Evolutionary conservation across 2,329 filamentous ascomycete species (phyloP).

Genomic region (Dendryphion nanum): DNA sequence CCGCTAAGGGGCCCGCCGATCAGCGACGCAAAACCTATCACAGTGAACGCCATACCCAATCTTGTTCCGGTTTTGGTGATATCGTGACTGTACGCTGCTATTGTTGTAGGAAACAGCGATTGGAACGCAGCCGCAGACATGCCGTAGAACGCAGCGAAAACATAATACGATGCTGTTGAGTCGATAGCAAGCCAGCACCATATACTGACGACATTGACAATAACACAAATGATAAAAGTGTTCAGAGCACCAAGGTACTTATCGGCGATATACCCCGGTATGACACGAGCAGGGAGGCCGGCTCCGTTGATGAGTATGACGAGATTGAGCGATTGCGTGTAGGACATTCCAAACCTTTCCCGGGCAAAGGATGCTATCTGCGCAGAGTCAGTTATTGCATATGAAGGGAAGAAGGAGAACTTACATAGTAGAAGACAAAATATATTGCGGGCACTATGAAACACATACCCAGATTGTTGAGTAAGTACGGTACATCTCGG

Average conservation of each 20-base stretch:
- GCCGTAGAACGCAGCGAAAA: constrained; percentile 64
- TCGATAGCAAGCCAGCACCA: constrained; percentile 61
- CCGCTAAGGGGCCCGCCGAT: constrained; percentile 55
- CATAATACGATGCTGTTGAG: constrained; percentile 54
- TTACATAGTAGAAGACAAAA: constrained; percentile 60
- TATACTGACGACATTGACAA: constrained; percentile 43
- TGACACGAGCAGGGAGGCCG: constrained; percentile 53
- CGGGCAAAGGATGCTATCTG: constrained; percentile 40
- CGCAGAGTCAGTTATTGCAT: constrained; percentile 32
- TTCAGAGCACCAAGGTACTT: constrained; percentile 59
- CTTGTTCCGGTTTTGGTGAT: constrained; percentile 41
- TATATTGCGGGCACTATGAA: constrained; percentile 54
- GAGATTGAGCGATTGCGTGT: constrained; percentile 53
- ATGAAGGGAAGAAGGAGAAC: not conserved
- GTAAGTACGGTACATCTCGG: constrained; percentile 53
- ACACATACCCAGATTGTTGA: constrained; percentile 49
- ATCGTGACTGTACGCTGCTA: constrained; percentile 35
- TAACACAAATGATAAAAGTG: constrained; percentile 53
- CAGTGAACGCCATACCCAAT: constrained; percentile 54
- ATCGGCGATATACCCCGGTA: constrained; percentile 57
- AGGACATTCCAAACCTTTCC: constrained; percentile 45
- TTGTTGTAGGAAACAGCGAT: constrained; percentile 41
- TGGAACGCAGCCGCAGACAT: constrained; percentile 51
- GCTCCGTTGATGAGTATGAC: constrained; percentile 58
- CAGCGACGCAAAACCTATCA: constrained; percentile 50